Percentiles rank a stretch among this genome's conserved stretches.
These are phyloP conservation scores for Castanea mollissima DNA, from an alignment of 306 rosid genomes.

Conservation along the genomic window DNA sequence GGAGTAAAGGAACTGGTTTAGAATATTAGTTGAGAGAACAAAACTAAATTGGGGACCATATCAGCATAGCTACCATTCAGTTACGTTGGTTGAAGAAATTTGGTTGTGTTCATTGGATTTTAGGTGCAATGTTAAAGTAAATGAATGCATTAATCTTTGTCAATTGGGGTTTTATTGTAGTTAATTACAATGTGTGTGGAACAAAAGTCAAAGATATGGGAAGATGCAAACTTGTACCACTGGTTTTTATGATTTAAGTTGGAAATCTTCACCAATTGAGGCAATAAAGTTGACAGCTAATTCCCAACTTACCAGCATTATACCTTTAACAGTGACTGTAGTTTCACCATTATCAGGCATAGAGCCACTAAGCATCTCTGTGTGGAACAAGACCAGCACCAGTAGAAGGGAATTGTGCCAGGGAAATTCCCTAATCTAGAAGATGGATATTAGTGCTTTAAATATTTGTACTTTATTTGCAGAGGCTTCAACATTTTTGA, in stretches of 20 bases:
- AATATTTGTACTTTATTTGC: not conserved
- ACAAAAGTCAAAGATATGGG: not conserved
- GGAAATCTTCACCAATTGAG: not conserved
- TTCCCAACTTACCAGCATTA: not conserved
- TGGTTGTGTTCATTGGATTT: not conserved
- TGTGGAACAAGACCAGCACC: not conserved
- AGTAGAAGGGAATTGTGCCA: not conserved
- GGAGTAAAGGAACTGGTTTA: not conserved
- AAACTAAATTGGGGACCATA: not conserved
- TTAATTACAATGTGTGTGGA: not conserved
- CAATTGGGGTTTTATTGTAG: not conserved
- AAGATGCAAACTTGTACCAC: not conserved
- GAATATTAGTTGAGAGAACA: not conserved
- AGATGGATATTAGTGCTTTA: not conserved
- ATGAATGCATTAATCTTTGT: not conserved
- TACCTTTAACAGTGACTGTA: no score
- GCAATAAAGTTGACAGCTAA: not conserved
- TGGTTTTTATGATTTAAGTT: not conserved
- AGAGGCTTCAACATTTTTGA: not conserved
- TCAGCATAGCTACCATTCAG: not conserved
- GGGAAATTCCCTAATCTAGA: not conserved
- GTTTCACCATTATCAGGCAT: no score
- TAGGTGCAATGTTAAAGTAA: not conserved
- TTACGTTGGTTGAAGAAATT: not conserved
- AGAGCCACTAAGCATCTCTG: not conserved